These are phyloP conservation scores for Globisporangium emineosum DNA, from an alignment of 352 stramenopile species.

Conservation along the genomic window DNA sequence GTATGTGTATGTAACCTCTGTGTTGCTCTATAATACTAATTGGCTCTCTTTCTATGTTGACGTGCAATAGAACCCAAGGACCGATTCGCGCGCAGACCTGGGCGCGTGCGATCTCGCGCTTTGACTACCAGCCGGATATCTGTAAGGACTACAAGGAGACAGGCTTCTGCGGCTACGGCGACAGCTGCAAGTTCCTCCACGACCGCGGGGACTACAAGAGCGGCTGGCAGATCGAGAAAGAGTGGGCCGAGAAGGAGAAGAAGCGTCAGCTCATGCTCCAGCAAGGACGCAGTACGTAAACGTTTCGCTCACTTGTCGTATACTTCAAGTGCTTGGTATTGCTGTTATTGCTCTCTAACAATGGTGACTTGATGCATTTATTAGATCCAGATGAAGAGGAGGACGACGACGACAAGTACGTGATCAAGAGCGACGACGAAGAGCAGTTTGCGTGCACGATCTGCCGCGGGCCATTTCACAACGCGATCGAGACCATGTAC, in stretches of 20 bases:
- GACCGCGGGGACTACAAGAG: conserved; percentile 97
- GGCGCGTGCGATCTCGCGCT: conserved; percentile 92
- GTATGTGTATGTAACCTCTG: conserved; percentile 3
- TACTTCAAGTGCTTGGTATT: too few species aligned
- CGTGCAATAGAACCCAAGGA: conserved; percentile 74
- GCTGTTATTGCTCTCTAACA: not conserved
- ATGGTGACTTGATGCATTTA: not conserved
- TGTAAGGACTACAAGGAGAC: conserved; percentile 99
- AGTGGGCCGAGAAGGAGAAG: conserved; percentile 93
- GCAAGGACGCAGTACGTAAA: conserved; percentile 41
- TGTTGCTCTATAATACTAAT: not conserved
- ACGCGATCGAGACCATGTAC: conserved; percentile 92
- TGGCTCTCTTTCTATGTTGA: not conserved
- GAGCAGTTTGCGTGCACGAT: conserved; percentile 95
- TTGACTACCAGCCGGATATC: conserved; percentile 97
- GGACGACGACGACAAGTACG: conserved; percentile 67
- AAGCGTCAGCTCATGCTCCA: conserved; percentile 78
- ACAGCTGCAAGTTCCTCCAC: conserved; percentile 98
- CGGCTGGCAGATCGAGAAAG: conserved; percentile 97
- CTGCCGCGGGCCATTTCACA: conserved; percentile 90
- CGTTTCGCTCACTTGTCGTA: too few species aligned
- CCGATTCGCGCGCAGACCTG: conserved; percentile 94
- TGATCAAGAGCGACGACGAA: conserved; percentile 59
- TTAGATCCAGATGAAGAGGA: conserved; percentile 44
- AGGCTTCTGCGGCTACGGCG: conserved; percentile 98